Conservation (phyloP, 352 stramenopile genomes). For the Phytopythium aichiense region DNA sequence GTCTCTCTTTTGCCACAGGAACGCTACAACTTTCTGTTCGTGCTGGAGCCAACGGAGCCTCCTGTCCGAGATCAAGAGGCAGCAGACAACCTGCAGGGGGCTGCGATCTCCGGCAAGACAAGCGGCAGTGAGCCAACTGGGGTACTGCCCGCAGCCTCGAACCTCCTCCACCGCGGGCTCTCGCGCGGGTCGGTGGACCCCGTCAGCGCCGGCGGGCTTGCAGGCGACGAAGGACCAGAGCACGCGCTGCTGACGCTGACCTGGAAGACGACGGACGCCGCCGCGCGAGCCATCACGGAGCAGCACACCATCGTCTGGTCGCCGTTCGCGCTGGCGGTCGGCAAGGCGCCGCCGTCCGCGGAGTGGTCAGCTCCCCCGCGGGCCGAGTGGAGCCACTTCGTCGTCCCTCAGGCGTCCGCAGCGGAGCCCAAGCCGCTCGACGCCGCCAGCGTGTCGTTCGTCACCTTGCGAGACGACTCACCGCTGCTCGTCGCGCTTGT, state of each 20-base stretch:
- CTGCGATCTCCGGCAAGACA: background rate
- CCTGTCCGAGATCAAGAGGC: slow-evolving; percentile 8
- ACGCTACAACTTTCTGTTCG: slow-evolving; percentile 62
- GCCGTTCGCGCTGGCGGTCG: slow-evolving; percentile 6
- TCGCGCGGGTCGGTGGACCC: background rate
- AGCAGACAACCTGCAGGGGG: background rate
- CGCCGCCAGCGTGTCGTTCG: slow-evolving; percentile 15
- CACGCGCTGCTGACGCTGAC: slow-evolving; percentile 61
- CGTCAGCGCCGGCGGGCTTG: background rate
- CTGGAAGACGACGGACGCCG: slow-evolving; percentile 34
- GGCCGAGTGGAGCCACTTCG: slow-evolving; percentile 1
- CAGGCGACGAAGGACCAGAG: slow-evolving; percentile 13
- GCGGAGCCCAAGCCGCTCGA: background rate
- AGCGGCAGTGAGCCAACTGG: no score
- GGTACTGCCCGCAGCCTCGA: background rate
- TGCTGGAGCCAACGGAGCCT: slow-evolving; percentile 30
- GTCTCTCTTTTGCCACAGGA: slow-evolving; percentile 45
- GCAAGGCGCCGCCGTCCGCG: background rate
- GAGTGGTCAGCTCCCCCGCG: background rate
- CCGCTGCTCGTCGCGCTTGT: slow-evolving; percentile 40
- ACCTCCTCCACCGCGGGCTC: background rate
- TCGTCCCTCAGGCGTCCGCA: slow-evolving; percentile 5
- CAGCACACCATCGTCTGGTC: slow-evolving; percentile 69
- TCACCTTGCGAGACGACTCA: slow-evolving; percentile 35
- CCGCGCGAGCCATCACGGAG: slow-evolving; percentile 46